Evolutionary conservation across 148 eudicot species (phyloP).

Genomic region (Persicaria maculosa): DNA sequence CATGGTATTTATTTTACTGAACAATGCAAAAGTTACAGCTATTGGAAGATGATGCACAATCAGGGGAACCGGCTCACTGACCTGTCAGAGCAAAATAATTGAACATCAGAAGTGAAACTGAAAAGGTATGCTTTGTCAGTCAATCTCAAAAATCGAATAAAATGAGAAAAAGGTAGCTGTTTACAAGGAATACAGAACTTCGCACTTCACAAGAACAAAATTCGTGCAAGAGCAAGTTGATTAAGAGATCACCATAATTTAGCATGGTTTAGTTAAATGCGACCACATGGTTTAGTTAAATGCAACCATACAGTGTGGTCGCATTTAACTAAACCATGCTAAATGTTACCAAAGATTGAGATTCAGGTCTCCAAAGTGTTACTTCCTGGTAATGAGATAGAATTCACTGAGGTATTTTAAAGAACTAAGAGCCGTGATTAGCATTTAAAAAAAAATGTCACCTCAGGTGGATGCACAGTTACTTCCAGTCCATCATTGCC

Average conservation of each 20-base stretch:
- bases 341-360: background rate
- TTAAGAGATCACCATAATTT: background rate
- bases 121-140: background rate
- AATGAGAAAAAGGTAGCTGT: background rate
- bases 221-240: background rate
- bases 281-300: background rate
- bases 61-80: constrained; percentile 66
- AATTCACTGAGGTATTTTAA: background rate
- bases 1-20: constrained; percentile 49
- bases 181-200: background rate
- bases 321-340: background rate
- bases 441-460: constrained; percentile 13
- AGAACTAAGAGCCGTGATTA: background rate
- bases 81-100: constrained; percentile 40
- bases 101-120: constrained; percentile 1
- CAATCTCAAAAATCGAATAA: constrained; percentile 3
- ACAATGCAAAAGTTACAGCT: constrained; percentile 81
- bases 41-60: constrained; percentile 88
- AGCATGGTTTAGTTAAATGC: background rate
- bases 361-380: background rate
- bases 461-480: constrained; percentile 73
- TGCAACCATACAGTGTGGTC: background rate
- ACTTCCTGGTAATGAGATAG: background rate
- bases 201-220: background rate
- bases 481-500: constrained; percentile 83